These are phyloP conservation scores for Ophiosphaerella korrae DNA, from an alignment of 2,329 filamentous ascomycete species.

Conservation along the genomic window DNA sequence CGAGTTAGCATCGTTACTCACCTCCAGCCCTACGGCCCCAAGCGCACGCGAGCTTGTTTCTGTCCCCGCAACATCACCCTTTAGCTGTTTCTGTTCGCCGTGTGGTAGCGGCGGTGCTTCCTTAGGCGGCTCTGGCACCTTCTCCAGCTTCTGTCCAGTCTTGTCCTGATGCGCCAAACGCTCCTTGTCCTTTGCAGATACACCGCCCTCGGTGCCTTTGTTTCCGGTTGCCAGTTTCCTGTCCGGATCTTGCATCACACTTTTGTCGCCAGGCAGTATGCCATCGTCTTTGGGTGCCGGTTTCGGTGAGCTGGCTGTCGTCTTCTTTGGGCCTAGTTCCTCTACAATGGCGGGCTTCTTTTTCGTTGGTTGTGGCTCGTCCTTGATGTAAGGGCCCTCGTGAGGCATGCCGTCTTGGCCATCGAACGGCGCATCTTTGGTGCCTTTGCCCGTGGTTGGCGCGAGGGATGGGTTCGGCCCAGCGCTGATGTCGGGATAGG, in stretches of 20 bases:
- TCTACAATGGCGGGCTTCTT: slow-evolving; percentile 43
- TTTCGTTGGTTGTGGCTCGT: slow-evolving; percentile 36
- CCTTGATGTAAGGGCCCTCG: slow-evolving; percentile 77
- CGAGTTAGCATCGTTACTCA: slow-evolving; percentile 16
- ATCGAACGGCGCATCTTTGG: slow-evolving; percentile 86
- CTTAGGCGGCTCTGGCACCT: slow-evolving; percentile 82
- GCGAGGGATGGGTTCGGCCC: slow-evolving; percentile 27
- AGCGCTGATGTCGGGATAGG: slow-evolving; percentile 25
- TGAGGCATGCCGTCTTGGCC: slow-evolving; percentile 94
- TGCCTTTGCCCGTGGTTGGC: slow-evolving; percentile 52
- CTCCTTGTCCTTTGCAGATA: slow-evolving; percentile 84
- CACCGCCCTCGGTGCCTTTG: slow-evolving; percentile 86
- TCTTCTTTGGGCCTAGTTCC: slow-evolving; percentile 45
- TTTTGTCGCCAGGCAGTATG: slow-evolving; percentile 64
- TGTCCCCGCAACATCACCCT: slow-evolving; percentile 20
- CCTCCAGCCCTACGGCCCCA: slow-evolving; percentile 47
- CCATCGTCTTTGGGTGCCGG: slow-evolving; percentile 35
- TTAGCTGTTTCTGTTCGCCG: slow-evolving; percentile 71
- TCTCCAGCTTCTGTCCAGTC: slow-evolving; percentile 69
- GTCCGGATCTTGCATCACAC: slow-evolving; percentile 91
- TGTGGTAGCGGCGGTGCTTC: slow-evolving; percentile 82
- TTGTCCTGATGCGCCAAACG: slow-evolving; percentile 70
- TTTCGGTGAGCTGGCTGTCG: slow-evolving; percentile 25
- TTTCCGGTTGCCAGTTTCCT: slow-evolving; percentile 78
- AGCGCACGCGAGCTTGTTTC: slow-evolving; percentile 26